Conservation (phyloP, 768 basidiomycete genomes). For the Wakefieldia striispora region DNA sequence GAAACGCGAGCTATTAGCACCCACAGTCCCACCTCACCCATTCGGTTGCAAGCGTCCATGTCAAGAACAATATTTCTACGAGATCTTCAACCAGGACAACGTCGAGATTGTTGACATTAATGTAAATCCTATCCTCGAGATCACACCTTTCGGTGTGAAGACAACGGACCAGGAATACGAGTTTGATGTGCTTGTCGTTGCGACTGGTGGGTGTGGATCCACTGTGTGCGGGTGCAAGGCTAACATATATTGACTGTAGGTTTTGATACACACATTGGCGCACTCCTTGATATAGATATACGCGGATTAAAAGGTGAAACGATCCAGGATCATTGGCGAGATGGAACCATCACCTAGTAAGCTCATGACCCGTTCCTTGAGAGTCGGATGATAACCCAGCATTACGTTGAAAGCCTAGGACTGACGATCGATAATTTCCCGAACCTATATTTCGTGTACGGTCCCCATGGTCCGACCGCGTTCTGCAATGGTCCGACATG, state of each 20-base stretch:
- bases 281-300: constrained; percentile 8
- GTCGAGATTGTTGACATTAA: constrained; percentile 14
- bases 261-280: constrained; percentile 5
- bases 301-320: constrained; percentile 2
- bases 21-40: constrained; percentile 1
- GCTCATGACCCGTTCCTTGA: background rate
- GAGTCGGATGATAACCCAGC: too few species aligned
- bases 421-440: constrained; percentile 8
- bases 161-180: constrained; percentile 7
- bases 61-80: constrained; percentile 8
- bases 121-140: constrained; percentile 5
- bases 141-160: constrained; percentile 7
- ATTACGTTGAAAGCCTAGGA: background rate
- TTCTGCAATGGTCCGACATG: constrained; percentile 10
- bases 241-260: background rate
- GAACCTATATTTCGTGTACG: constrained; percentile 14
- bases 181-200: constrained; percentile 9
- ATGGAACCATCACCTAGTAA: constrained; percentile 16
- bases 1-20: constrained; percentile 5
- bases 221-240: too few species aligned
- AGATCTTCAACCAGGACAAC: constrained; percentile 9
- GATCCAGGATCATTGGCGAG: constrained; percentile 13
- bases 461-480: constrained; percentile 12
- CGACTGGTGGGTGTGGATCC: background rate
- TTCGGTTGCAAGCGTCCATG: constrained; percentile 7